Percentiles rank a stretch among this genome's conserved stretches.
phyloP scores from a whole-genome alignment of 176 grass and related monocot species.

The Secale cereale region DNA sequence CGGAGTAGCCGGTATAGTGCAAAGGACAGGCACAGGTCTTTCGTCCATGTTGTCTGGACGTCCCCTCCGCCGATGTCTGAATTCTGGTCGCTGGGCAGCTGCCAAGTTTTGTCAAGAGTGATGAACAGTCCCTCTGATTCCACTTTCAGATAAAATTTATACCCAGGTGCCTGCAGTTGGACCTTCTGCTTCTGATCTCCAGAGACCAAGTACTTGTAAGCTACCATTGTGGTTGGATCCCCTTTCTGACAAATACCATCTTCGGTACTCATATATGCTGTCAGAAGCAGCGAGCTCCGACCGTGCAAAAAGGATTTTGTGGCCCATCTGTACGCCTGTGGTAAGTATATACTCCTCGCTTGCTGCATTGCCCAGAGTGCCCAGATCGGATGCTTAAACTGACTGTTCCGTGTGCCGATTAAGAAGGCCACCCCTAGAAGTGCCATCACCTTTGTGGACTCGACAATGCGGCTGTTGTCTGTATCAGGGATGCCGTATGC shows the following conservation, averaged over 20 bases:
- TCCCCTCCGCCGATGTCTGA: no score
- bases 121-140: neutral
- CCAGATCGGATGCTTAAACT: neutral
- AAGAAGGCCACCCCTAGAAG: neutral
- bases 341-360: neutral
- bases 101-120: neutral
- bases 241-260: neutral
- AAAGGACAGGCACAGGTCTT: conserved; percentile 13
- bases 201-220: neutral
- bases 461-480: neutral
- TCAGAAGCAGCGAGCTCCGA: neutral
- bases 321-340: neutral
- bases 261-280: neutral
- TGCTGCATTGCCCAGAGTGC: neutral
- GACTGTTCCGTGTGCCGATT: neutral
- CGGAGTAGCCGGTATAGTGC: conserved; percentile 6
- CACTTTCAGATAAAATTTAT: neutral
- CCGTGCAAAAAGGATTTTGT: neutral
- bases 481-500: neutral
- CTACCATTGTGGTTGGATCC: neutral
- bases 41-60: neutral
- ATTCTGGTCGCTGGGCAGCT: neutral
- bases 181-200: neutral
- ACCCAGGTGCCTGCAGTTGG: neutral
- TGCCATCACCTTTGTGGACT: neutral